Evolutionary conservation across 768 basidiomycete genomes (phyloP).

Genomic region (Mycena olivaceomarginata): DNA sequence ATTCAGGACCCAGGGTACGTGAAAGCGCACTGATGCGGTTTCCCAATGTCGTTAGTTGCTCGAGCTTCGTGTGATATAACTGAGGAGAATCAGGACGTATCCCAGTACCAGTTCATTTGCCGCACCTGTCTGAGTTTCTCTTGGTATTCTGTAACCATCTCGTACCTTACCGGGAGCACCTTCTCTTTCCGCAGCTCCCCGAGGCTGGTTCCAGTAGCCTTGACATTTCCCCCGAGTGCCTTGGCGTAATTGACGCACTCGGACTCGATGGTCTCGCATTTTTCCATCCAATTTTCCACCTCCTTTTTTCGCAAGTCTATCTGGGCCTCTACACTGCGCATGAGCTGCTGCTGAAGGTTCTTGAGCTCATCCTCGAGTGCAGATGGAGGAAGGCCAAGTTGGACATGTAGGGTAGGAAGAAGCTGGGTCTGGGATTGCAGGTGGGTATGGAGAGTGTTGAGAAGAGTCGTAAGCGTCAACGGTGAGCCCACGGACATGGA

Average conservation of each 20-base stretch:
- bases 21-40: constrained; percentile 77
- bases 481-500: constrained; percentile 39
- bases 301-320: constrained; percentile 83
- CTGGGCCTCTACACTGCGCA: constrained; percentile 84
- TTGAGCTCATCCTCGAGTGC: constrained; percentile 89
- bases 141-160: constrained; percentile 80
- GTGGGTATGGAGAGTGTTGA: constrained; percentile 87
- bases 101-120: constrained; percentile 30
- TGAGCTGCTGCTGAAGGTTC: constrained; percentile 83
- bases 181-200: constrained; percentile 84
- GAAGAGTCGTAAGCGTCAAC: constrained; percentile 74
- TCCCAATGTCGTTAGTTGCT: constrained; percentile 82
- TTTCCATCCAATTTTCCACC: constrained; percentile 83
- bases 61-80: constrained; percentile 87
- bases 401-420: constrained; percentile 87
- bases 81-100: constrained; percentile 49
- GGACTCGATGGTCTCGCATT: constrained; percentile 77
- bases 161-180: constrained; percentile 83
- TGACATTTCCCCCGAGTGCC: constrained; percentile 84
- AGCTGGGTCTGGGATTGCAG: constrained; percentile 89
- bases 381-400: constrained; percentile 87
- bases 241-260: constrained; percentile 80
- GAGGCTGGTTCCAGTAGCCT: constrained; percentile 78
- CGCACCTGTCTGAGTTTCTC: constrained; percentile 88
- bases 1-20: constrained; percentile 77